Conservation (phyloP, 495 filamentous ascomycete species). For the Penicillium ochrochloron region DNA sequence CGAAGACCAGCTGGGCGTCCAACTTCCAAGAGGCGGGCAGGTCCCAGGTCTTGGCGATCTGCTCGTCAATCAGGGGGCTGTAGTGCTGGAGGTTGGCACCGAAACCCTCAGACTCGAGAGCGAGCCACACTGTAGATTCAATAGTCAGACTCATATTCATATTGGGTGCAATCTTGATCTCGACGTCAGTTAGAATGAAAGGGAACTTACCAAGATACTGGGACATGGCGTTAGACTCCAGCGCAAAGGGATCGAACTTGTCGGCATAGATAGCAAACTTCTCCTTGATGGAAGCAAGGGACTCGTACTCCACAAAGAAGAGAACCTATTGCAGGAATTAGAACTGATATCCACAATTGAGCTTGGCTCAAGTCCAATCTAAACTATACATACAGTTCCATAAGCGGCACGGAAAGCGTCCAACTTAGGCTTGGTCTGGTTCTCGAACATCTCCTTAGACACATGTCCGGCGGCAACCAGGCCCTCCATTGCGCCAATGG, state of each 20-base stretch:
- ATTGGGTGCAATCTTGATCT: background rate
- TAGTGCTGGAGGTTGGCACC: conserved; percentile 61
- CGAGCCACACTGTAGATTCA: conserved; percentile 48
- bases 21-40: conserved; percentile 51
- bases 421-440: conserved; percentile 48
- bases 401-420: conserved; percentile 49
- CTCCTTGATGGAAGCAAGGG: conserved; percentile 46
- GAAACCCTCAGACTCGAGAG: conserved; percentile 53
- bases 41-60: conserved; percentile 46
- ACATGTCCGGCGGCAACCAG: conserved; percentile 41
- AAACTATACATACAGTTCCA: conserved; percentile 47
- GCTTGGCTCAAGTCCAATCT: background rate
- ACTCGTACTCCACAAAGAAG: conserved; percentile 54
- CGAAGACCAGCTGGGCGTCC: conserved; percentile 58
- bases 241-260: conserved; percentile 54
- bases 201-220: conserved; percentile 49
- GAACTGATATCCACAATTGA: background rate
- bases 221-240: conserved; percentile 57
- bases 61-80: conserved; percentile 54
- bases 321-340: conserved; percentile 38
- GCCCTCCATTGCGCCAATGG: conserved; percentile 47
- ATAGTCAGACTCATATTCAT: conserved; percentile 16
- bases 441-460: conserved; percentile 47
- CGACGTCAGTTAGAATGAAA: background rate
- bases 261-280: conserved; percentile 51